These are phyloP conservation scores for Sporobolus alterniflorus DNA, from an alignment of 202 grass and related monocot genomes.

Conservation along the genomic window DNA sequence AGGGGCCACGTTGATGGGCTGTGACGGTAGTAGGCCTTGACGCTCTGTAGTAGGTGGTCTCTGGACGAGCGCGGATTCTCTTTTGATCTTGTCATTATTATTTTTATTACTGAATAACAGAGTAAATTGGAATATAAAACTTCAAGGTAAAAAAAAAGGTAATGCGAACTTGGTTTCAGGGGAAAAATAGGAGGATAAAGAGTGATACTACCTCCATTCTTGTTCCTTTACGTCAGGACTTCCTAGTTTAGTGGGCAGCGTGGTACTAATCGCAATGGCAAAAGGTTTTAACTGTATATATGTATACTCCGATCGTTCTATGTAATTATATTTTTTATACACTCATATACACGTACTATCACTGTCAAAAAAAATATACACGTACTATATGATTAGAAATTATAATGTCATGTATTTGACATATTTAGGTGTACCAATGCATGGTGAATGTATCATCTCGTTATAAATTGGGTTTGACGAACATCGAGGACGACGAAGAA, in stretches of 20 bases:
- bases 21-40: constrained; percentile 6
- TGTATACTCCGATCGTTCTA: too few relatives aligned
- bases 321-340: too few relatives aligned
- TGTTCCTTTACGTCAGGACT: not conserved
- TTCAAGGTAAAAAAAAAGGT: not conserved
- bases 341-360: too few relatives aligned
- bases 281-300: too few relatives aligned
- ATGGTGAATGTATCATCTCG: too few relatives aligned
- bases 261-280: not conserved
- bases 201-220: not conserved
- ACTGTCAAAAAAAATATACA: too few relatives aligned
- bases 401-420: too few relatives aligned
- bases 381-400: too few relatives aligned
- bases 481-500: too few relatives aligned
- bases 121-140: not conserved
- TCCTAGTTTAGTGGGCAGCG: too few relatives aligned
- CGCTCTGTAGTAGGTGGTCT: constrained; percentile 8
- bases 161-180: not conserved
- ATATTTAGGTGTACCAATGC: too few relatives aligned
- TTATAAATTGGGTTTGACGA: too few relatives aligned
- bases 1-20: constrained; percentile 8
- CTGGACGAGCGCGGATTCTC: constrained; percentile 1
- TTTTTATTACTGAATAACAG: not conserved
- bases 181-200: not conserved
- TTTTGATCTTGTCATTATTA: not conserved